phyloP scores from a whole-genome alignment of 2,329 filamentous ascomycete species.

The Thielaviopsis populi region DNA sequence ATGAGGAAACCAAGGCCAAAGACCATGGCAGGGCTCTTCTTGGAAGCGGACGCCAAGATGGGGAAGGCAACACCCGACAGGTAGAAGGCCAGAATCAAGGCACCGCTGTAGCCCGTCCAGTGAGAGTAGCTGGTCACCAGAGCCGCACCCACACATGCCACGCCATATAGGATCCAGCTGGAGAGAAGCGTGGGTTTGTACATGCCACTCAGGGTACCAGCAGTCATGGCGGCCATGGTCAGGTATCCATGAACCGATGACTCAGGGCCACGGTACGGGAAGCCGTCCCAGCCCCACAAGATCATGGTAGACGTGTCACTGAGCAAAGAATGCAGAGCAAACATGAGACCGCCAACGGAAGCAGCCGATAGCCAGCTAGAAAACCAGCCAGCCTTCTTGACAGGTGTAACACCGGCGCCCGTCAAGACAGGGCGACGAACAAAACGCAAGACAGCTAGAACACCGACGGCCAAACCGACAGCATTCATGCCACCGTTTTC shows the following conservation, averaged over 20 bases:
- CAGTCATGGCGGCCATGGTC: conserved; percentile 76
- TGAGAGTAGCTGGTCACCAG: conserved; percentile 61
- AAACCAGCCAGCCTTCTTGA: conserved; percentile 40
- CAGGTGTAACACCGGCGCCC: conserved; percentile 24
- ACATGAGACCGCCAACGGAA: conserved; percentile 71
- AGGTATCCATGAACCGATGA: conserved; percentile 79
- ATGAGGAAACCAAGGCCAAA: conserved; percentile 82
- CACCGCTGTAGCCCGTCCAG: conserved; percentile 86
- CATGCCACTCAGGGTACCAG: conserved; percentile 62
- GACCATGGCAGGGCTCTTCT: conserved; percentile 58
- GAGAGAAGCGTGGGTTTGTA: conserved; percentile 54
- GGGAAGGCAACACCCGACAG: conserved; percentile 65
- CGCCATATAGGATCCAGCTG: conserved; percentile 64
- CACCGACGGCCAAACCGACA: conserved; percentile 57
- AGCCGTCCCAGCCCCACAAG: conserved; percentile 95
- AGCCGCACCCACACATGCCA: conserved; percentile 66
- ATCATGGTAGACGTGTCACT: conserved; percentile 99
- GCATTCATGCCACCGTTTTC: conserved; percentile 89
- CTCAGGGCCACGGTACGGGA: conserved; percentile 74
- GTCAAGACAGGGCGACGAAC: conserved; percentile 48
- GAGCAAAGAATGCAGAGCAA: conserved; percentile 78
- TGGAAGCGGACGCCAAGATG: conserved; percentile 60
- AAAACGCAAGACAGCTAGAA: conserved; percentile 61
- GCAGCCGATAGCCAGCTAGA: conserved; percentile 46
- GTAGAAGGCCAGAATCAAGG: conserved; percentile 59